Base-by-base conservation (phyloP, 129 eudicot species). In the Centaurea solstitialis region DNA sequence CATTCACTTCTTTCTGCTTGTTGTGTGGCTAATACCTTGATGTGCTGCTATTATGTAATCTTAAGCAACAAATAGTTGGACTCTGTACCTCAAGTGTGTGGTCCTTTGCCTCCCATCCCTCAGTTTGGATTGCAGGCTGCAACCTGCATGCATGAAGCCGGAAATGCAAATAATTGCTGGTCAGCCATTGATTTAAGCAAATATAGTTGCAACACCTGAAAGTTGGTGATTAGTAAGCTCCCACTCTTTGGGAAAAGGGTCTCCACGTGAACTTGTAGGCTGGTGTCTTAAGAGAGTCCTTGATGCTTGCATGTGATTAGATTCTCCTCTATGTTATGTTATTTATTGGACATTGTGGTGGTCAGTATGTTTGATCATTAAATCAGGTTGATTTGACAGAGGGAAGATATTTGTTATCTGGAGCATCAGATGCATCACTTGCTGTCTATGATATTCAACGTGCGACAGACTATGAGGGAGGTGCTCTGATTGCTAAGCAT, bases 361-460 rank as follows among this genome's bases (percentile, higher is more conserved):
- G 81, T 78, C 89, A 73, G 79, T 59, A 33, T 71, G 88, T 90
- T 81, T 90, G 90, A 88, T 90, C 91, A 87, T 79, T 79, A 89
- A 82, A 88, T 89, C 95, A 95, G 99, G 98, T 93, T 93, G 99
- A 95, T 93, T 91, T 95, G 94, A 95, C 98, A 85, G 99, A 95
- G 89, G 98, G 98, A 61, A 86, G 99, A 80, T 95, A 95, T 76
- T 82, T 95, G 80, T 82, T 95, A 61, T 87, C 99, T 59, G 98
- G 92, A 79, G 94, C 93, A 43, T 64, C 99, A 2, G 99, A 95
- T 87, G 99, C 93, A 78, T 93, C 98, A 65, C 89, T 91, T 88
- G 95, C 98, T 72, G 81, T 93, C 21, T 92, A 89, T 84, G 99
- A 95, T 84, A 80, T 93, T 84, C 99, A 95, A 83, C 91, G 88